A percentile compares a stretch with the other conserved stretches of the same genome.
phyloP scores from a whole-genome alignment of 1,284 basidiomycete genomes.

The Rhodofomes roseus region DNA sequence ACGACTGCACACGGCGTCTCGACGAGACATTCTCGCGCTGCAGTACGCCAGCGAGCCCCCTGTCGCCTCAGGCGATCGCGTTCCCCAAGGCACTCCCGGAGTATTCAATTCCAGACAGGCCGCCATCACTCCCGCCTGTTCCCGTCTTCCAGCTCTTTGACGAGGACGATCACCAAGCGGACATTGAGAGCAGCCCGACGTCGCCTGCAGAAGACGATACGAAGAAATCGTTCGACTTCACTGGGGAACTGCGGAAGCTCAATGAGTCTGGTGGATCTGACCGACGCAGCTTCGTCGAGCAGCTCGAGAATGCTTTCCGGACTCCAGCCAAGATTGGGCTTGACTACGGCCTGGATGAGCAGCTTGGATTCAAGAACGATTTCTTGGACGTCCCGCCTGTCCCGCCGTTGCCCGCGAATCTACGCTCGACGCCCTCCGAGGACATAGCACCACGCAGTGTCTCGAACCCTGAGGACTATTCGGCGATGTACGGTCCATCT shows the following conservation, averaged over 20 bases:
- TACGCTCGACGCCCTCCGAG: slow-evolving; percentile 16
- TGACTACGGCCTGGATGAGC: slow-evolving; percentile 37
- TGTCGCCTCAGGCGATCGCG: not conserved
- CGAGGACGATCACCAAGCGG: slow-evolving; percentile 41
- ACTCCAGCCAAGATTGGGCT: slow-evolving; percentile 67
- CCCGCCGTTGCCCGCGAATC: slow-evolving; percentile 35
- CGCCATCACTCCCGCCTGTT: slow-evolving; percentile 8
- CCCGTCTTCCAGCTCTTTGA: slow-evolving; percentile 47
- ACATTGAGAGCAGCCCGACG: slow-evolving; percentile 40
- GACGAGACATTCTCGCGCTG: slow-evolving; percentile 18
- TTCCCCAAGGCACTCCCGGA: not conserved
- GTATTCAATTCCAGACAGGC: not conserved
- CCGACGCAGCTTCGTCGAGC: slow-evolving; percentile 76
- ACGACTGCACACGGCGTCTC: slow-evolving; percentile 15
- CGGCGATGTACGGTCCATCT: slow-evolving; percentile 12
- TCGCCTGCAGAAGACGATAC: slow-evolving; percentile 52
- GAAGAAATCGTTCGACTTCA: slow-evolving; percentile 84
- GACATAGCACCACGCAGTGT: slow-evolving; percentile 24
- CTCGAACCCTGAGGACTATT: slow-evolving; percentile 16
- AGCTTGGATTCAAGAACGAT: slow-evolving; percentile 21
- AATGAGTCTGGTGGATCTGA: slow-evolving; percentile 67
- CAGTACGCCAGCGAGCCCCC: slow-evolving; percentile 27
- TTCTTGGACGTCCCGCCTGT: slow-evolving; percentile 33
- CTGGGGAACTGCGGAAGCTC: slow-evolving; percentile 69
- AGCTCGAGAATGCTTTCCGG: slow-evolving; percentile 73